A percentile compares a stretch with the other conserved stretches of the same genome.
Evolutionary conservation across 2,329 filamentous ascomycete genomes (phyloP).

Genomic region (Venturiaceae sp.): DNA sequence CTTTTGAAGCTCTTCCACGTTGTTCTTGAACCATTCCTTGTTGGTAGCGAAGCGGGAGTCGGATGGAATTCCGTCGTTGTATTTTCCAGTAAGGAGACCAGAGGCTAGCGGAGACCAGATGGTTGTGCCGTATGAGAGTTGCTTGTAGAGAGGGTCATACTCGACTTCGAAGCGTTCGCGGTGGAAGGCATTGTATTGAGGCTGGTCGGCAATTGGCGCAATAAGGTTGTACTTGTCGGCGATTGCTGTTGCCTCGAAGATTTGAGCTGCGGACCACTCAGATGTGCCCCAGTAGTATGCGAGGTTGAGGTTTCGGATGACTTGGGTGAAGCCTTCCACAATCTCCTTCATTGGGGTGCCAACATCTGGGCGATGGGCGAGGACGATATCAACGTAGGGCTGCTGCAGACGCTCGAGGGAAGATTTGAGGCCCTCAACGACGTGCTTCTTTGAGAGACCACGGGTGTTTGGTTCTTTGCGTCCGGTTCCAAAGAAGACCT

Average conservation of each 20-base stretch:
- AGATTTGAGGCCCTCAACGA: constrained; percentile 48
- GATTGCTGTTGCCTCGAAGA: constrained; percentile 46
- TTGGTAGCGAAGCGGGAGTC: constrained; percentile 51
- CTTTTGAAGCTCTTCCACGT: constrained; percentile 40
- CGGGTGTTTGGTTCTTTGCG: constrained; percentile 49
- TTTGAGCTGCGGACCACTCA: constrained; percentile 51
- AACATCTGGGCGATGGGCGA: constrained; percentile 56
- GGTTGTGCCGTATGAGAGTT: constrained; percentile 48
- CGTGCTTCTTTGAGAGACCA: constrained; percentile 39
- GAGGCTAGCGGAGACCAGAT: constrained; percentile 47
- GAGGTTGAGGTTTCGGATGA: constrained; percentile 45
- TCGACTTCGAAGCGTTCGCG: constrained; percentile 53
- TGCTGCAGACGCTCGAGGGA: constrained; percentile 50
- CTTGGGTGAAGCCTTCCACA: constrained; percentile 44
- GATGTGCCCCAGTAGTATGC: constrained; percentile 57
- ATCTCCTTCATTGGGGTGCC: constrained; percentile 54
- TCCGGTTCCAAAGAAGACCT: constrained; percentile 43
- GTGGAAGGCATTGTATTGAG: constrained; percentile 54
- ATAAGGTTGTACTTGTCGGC: constrained; percentile 50
- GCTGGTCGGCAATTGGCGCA: constrained; percentile 43
- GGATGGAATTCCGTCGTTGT: constrained; percentile 53
- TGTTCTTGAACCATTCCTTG: constrained; percentile 47
- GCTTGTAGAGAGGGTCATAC: constrained; percentile 46
- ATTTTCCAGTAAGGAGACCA: constrained; percentile 53
- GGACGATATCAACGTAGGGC: constrained; percentile 57